Evolutionary conservation across 2,329 filamentous ascomycete genomes (phyloP), one percentile per base, ranked within the genome.

Genomic region (Monosporascus sp.): DNA sequence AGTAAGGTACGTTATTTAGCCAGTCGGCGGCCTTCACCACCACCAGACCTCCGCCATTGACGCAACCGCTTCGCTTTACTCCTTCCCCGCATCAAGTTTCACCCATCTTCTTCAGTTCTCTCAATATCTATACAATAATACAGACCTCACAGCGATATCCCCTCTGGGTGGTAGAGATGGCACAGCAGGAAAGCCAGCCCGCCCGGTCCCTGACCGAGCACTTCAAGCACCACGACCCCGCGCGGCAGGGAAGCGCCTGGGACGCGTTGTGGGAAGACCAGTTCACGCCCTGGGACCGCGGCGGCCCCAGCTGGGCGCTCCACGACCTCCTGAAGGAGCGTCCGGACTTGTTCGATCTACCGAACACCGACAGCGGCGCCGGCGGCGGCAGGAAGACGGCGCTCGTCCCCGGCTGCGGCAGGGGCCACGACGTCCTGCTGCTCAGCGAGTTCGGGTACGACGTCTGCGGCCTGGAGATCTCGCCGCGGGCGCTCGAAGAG

Each of bases 361-460:
- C 57, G 8, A 44, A 14, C 22, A 38, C 22, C 22, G 25, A 24
- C 6, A 35, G 38, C 7, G 3, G 20, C 5, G 35, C 17, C 6
- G 47, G 50, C 11, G 24, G n/a, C 5, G 37, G 14, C 27, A 60
- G 72, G 51, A 81, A 79, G 61, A 76, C 74, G 53, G 90, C 86
- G 1, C 74, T 95, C 8, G 87, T 96, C 0, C 88, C 90, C 0
- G 90, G 90, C 5, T 96, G 90, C 69, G 91, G 90, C 0, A 80
- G 82, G 47, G 91, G 90, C 5, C 87, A 94, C 65, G 91, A 96
- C 71, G 88, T 90, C 2, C 76, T 90, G 9, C 75, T 96, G 38
- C 78, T 96, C 45, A 81, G 85, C 49, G 82, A 82, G 9, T 82
- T 86, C 64, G 90, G 90, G 1, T 94, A 89, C 67, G 87, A 95